phyloP scores from a whole-genome alignment of 352 stramenopile species.

The Phytophthora sp. region DNA sequence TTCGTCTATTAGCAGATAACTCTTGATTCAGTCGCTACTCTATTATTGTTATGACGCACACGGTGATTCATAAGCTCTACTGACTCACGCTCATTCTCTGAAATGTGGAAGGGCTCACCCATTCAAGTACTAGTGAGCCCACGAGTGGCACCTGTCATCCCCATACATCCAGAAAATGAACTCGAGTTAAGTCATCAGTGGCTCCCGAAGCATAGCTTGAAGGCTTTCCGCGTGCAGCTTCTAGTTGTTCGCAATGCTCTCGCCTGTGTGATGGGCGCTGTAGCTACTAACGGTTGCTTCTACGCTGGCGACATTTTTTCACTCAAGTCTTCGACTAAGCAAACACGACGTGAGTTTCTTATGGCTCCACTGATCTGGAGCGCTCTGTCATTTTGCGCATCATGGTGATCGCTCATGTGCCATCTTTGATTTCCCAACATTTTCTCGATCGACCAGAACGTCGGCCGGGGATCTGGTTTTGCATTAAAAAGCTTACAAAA shows the following conservation, averaged over 20 bases:
- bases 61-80: too few species aligned
- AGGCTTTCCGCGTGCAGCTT: neutral
- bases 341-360: conserved; percentile 11
- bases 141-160: neutral
- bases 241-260: conserved; percentile 4
- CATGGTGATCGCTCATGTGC: conserved; percentile 10
- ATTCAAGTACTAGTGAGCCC: neutral
- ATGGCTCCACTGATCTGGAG: conserved; percentile 12
- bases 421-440: conserved; percentile 3
- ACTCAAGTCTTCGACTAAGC: conserved; percentile 1
- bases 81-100: neutral
- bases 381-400: neutral
- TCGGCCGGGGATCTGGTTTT: conserved; percentile 2
- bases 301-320: conserved; percentile 16
- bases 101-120: too few species aligned
- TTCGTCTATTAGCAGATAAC: too few species aligned
- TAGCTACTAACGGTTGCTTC: conserved; percentile 3
- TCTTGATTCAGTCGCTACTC: too few species aligned
- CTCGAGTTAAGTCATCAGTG: neutral
- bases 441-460: conserved; percentile 4
- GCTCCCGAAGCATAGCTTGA: neutral
- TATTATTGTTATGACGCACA: too few species aligned
- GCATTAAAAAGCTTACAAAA: conserved; percentile 9
- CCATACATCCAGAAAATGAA: neutral
- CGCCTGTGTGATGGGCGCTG: neutral